Base-by-base conservation (phyloP, 2,329 filamentous ascomycete genomes). In the Fusarium coffeatum region DNA sequence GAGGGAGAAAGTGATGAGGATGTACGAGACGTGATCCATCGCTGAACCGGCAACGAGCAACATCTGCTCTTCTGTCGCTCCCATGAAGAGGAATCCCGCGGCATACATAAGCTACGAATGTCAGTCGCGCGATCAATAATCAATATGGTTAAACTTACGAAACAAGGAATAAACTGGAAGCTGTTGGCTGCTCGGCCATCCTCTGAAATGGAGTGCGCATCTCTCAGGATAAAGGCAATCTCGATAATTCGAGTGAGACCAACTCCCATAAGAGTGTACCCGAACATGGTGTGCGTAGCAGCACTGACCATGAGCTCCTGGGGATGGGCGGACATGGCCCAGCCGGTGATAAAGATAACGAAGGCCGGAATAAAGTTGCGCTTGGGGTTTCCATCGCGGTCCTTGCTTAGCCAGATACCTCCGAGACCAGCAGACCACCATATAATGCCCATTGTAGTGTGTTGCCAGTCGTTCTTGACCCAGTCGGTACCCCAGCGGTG, bases 381-480 rank as follows among this genome's bases (percentile, higher is more conserved):
- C 85, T 95, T 94, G 11, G 96, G 94, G 43, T 89, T 86, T 54
- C 96, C 95, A 68, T 95, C 90, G 59, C 93, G 89, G 77, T 91
- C 93, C 68, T 89, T 88, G 78, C 93, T 97, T 41, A 99, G 85
- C 96, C 95, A 99, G 55, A 99, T 87, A 43, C 96, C 96, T 13
- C 95, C 87, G 30, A 99, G 83, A 25, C 96, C 96, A 10, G 96
- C 95, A 74, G 90, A 92, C 95, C 95, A 99, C 96, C 96, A 99
- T 54, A 99, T 90, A 67, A 99, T 89, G n/a, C 96, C 96, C 95
- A 99, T 98, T n/a, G 92, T 93, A 0, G 96, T 99, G 80, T 99
- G 96, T 80, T 99, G 95, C 82, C 97, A 89, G 79, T 99, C 96
- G 77, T 98, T 98, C 80, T 88, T 89, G 55, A 92, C 93, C 96